Evolutionary conservation across 768 basidiomycete genomes (phyloP).

Genomic region (Omphalotus guepiniiformis): DNA sequence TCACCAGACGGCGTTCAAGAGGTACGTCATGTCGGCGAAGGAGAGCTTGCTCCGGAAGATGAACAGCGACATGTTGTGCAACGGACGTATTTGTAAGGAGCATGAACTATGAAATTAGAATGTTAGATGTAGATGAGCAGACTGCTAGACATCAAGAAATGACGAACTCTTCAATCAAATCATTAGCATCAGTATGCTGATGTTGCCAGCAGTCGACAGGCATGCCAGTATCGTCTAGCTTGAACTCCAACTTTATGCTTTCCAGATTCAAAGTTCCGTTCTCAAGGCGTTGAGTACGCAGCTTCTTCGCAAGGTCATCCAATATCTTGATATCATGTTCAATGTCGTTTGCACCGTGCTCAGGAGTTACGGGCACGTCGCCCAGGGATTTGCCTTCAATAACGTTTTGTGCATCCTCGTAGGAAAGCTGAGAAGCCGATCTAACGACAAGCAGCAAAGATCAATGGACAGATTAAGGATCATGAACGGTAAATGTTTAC

Average conservation of each 20-base stretch:
- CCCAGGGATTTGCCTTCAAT: conserved; percentile 69
- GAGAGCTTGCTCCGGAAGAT: conserved; percentile 95
- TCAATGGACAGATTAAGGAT: conserved; percentile 7
- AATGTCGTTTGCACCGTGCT: conserved; percentile 57
- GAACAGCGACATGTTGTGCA: conserved; percentile 89
- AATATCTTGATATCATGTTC: conserved; percentile 74
- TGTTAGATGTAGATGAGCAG: conserved; percentile 7
- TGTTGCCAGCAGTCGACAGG: conserved; percentile 76
- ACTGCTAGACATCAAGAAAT: conserved; percentile 2
- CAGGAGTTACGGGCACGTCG: conserved; percentile 47
- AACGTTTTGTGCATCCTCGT: conserved; percentile 74
- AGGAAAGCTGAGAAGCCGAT: conserved; percentile 83
- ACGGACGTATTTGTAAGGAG: conserved; percentile 85
- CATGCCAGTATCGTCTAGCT: conserved; percentile 71
- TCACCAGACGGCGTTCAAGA: conserved; percentile 83
- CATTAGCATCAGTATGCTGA: conserved; percentile 66
- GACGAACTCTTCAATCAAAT: conserved; percentile 83
- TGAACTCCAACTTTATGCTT: conserved; percentile 69
- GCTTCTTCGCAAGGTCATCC: conserved; percentile 62
- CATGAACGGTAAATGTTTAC: conserved; percentile 33
- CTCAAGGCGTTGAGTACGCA: conserved; percentile 70
- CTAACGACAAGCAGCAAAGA: conserved; percentile 41
- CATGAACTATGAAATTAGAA: conserved; percentile 67
- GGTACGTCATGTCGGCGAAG: conserved; percentile 93
- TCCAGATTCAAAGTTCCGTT: conserved; percentile 75